These are phyloP conservation scores for Colletotrichum cordylinicola DNA, from an alignment of 2,329 filamentous ascomycete genomes.

Conservation along the genomic window DNA sequence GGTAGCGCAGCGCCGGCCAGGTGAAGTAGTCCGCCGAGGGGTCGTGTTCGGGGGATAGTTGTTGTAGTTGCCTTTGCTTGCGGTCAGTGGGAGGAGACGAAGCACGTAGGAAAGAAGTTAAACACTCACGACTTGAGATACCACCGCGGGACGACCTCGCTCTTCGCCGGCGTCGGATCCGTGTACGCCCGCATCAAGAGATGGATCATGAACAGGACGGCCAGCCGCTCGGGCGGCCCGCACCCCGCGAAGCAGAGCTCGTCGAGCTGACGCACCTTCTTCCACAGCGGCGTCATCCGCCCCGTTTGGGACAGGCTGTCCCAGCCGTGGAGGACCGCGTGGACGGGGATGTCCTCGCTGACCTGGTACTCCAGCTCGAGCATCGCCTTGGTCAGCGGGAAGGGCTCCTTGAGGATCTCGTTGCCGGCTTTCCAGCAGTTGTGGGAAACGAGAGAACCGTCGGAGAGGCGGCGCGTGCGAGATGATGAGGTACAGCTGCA, in stretches of 20 bases:
- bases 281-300: slow-evolving; percentile 31
- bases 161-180: slow-evolving; percentile 22
- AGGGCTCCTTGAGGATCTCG: slow-evolving; percentile 6
- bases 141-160: background rate
- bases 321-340: slow-evolving; percentile 32
- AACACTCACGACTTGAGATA: slow-evolving; percentile 9
- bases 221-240: slow-evolving; percentile 26
- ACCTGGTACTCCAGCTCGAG: slow-evolving; percentile 26
- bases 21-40: slow-evolving; percentile 1
- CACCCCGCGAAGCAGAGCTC: slow-evolving; percentile 28
- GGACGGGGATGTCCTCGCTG: slow-evolving; percentile 29
- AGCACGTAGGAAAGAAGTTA: too few species aligned
- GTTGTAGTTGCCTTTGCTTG: background rate
- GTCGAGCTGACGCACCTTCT: slow-evolving; percentile 27
- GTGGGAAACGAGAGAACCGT: background rate
- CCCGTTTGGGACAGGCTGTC: slow-evolving; percentile 28
- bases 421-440: slow-evolving; percentile 33
- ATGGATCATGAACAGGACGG: slow-evolving; percentile 28
- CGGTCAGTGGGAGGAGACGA: background rate
- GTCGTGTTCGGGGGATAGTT: background rate
- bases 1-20: slow-evolving; percentile 32
- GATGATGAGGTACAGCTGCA: background rate
- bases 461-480: background rate
- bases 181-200: slow-evolving; percentile 29
- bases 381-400: slow-evolving; percentile 10